Evolutionary conservation across 2,329 filamentous ascomycete species (phyloP).

Genomic region (Esteya vermicola): DNA sequence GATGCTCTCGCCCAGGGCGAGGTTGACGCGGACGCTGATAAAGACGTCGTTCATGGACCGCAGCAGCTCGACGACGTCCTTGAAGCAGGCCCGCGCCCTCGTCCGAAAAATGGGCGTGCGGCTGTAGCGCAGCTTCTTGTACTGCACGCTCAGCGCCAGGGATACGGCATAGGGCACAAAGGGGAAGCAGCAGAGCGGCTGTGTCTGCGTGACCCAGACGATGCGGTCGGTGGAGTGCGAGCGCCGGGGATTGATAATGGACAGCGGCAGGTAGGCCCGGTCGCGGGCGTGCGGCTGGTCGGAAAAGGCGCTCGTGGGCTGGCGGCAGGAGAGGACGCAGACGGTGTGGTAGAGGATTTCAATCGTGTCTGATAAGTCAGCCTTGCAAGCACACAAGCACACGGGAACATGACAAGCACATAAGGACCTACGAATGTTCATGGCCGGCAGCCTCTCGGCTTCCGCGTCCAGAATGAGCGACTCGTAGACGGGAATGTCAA

Average conservation of each 20-base stretch:
- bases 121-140: conserved; percentile 49
- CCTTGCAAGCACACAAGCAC: not conserved
- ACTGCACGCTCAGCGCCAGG: conserved; percentile 45
- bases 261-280: conserved; percentile 25
- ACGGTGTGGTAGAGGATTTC: conserved; percentile 52
- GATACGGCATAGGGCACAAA: conserved; percentile 49
- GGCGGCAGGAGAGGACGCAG: conserved; percentile 47
- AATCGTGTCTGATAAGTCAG: conserved; percentile 34
- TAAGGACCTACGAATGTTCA: conserved; percentile 28
- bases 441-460: conserved; percentile 32
- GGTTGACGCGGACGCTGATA: conserved; percentile 40
- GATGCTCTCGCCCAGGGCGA: conserved; percentile 38
- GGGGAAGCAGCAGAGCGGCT: conserved; percentile 38
- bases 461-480: conserved; percentile 40
- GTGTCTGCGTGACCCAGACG: conserved; percentile 35
- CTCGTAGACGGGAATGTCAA: conserved; percentile 42
- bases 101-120: conserved; percentile 42
- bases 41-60: conserved; percentile 40
- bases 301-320: conserved; percentile 20
- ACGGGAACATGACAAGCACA: not conserved
- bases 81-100: conserved; percentile 39
- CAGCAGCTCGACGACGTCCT: conserved; percentile 37
- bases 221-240: conserved; percentile 45
- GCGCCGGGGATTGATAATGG: conserved; percentile 39
- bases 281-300: conserved; percentile 22